Base-by-base conservation (phyloP, 2,329 filamentous ascomycete genomes). In the Colletotrichum euphorbiae region DNA sequence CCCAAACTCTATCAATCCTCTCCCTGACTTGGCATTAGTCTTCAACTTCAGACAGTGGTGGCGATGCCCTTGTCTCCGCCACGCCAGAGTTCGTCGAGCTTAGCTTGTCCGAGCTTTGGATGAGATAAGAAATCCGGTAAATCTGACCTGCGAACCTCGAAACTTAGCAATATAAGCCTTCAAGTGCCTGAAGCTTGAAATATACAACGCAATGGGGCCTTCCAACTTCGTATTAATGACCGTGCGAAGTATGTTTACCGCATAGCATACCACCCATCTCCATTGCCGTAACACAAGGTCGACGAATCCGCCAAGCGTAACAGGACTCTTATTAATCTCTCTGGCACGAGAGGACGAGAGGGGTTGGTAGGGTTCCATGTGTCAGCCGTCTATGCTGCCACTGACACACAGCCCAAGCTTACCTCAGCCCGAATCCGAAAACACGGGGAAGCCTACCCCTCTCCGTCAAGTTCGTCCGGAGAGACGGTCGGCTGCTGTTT, bases 401-500 rank as follows among this genome's bases (percentile, higher is more conserved):
- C 50, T 54, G 50, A 54, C 50, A 54, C 50, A 54, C 31, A 31
- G n/a, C 33, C n/a, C 50, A 31, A 54, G 55, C 55, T 58, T 58
- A 58, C 40, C 38, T 59, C 57, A 55, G 36, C 48, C 31, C 63
- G 42, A 50, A 50, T 40, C 40, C 63, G 50, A 62, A 36, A 6
- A 9, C 28, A 28, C 9, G 19, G 36, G 17, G 52, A 13, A 48
- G 45, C 24, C 9, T 54, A 17, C 8, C 17, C 17, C 15, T 11
- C 50, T n/a, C 12, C 31, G 56, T 36, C 43, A 46, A 59, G 57
- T 67, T 55, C 63, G 21, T 67, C 63, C 57, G 50, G 57, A 56
- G 50, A 55, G 33, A 21, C 42, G 57, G 50, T 57, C 17, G 21
- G 48, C 48, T 51, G 24, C 15, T 19, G 9, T 17, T 12, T 42